Evolutionary conservation across 192 early-diverging fungal species (phyloP).

Genomic region (Phlyctochytrium arcticum): DNA sequence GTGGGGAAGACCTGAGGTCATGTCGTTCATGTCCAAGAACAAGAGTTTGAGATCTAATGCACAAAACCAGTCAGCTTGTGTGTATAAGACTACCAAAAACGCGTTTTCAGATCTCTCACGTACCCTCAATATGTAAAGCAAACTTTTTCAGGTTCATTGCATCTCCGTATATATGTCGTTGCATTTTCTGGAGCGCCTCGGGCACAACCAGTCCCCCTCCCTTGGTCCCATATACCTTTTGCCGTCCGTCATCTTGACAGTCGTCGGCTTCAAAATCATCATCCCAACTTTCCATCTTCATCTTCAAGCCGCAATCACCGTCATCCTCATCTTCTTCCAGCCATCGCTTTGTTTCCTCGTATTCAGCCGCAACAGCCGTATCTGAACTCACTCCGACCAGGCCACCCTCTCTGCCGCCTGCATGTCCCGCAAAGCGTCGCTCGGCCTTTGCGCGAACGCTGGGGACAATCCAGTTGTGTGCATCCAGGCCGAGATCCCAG

Average conservation of each 20-base stretch:
- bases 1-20: constrained; percentile 19
- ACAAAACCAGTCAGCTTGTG: not conserved
- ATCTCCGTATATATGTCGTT: constrained; percentile 26
- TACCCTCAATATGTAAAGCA: constrained; percentile 43
- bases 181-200: constrained; percentile 13
- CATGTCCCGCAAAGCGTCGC: constrained; percentile 22
- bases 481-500: too few relatives aligned
- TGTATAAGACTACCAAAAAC: not conserved
- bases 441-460: constrained; percentile 19
- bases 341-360: constrained; percentile 13
- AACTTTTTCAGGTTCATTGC: constrained; percentile 32
- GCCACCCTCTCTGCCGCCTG: constrained; percentile 1
- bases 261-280: constrained; percentile 32
- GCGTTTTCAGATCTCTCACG: not conserved
- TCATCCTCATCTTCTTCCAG: constrained; percentile 23
- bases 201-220: constrained; percentile 21
- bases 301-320: too few relatives aligned
- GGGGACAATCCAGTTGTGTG: constrained; percentile 14
- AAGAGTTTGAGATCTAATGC: constrained; percentile 31
- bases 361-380: not conserved
- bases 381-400: not conserved
- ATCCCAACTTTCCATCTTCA: constrained; percentile 39
- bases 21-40: constrained; percentile 25
- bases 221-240: not conserved
- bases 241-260: not conserved